Evolutionary conservation across 768 basidiomycete genomes (phyloP), one percentile per base, ranked within the genome.

Genomic region (Lactarius sanguifluus): DNA sequence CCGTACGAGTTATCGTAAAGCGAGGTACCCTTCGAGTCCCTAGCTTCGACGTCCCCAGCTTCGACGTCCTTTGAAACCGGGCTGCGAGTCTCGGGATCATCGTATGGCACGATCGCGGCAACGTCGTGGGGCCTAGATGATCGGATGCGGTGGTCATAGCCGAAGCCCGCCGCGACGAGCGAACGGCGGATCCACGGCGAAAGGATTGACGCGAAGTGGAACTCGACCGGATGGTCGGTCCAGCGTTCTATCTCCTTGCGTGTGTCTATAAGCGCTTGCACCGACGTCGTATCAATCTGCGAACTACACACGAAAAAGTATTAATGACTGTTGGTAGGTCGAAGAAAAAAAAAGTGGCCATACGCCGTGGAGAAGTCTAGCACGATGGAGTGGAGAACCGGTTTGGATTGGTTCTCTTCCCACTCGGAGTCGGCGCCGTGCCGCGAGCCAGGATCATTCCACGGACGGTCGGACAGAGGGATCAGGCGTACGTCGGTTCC

Each of bases 121-220:
- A 96, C 80, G 71, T 96, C 95, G 25, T 77, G 78, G 13, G 82
- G 81, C 0, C 62, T 34, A 76, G 69, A 23, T 20, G 47, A 34
- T 10, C 78, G 75, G 4, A 78, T 67, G 2, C 81, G 74, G 16
- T 75, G 74, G n/a, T 92, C 91, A 23, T 82, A 81, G 9, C 96
- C 96, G 74, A 98, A 98, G 2, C 94, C 94, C 65, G 90, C 96
- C 5, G 95, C 93, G 57, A 94, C 78, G 40, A 96, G 82, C 5
- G 92, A 92, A 59, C 96, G 90, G 62, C 90, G 86, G 66, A 94
- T 92, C 96, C 96, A 99, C 0, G 94, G 94, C 1, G 93, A 94
- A 62, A 96, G 85, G 41, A 98, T 81, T 41, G 91, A 86, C 5
- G 93, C 90, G 75, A 99, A 99, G 79, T 98, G 96, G 83, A 97